These are phyloP conservation scores for Nicotiana otophora DNA, from an alignment of 257 asterid genomes.

Conservation along the genomic window DNA sequence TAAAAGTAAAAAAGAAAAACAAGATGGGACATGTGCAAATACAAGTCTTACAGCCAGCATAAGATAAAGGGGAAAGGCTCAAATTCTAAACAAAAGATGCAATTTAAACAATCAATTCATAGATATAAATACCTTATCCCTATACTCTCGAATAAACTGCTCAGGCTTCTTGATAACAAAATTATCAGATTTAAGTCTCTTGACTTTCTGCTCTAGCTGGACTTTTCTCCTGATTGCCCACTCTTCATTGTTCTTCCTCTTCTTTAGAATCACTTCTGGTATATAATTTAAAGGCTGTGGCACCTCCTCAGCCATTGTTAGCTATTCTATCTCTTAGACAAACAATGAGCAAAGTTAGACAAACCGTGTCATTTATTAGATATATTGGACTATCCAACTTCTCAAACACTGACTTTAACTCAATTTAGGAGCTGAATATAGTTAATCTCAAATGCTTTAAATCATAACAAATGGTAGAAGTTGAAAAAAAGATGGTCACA, in stretches of 20 bases:
- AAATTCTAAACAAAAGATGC: background rate
- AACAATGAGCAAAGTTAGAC: no score
- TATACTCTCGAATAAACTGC: slow-evolving; percentile 68
- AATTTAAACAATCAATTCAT: background rate
- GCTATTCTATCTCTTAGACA: background rate
- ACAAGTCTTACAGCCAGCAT: background rate
- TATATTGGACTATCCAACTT: background rate
- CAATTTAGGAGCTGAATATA: background rate
- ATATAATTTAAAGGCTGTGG: slow-evolving; percentile 48
- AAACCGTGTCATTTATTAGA: background rate
- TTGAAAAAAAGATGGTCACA: background rate
- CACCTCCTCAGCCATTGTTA: slow-evolving; percentile 51
- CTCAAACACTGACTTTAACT: background rate
- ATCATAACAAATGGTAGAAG: background rate
- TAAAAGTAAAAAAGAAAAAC: background rate
- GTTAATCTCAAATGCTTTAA: background rate
- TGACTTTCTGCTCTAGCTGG: slow-evolving; percentile 60
- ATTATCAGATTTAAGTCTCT: slow-evolving; percentile 43
- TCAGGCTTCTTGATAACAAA: slow-evolving; percentile 72
- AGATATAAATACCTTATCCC: slow-evolving; percentile 52
- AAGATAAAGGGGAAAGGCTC: background rate
- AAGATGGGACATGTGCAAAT: background rate
- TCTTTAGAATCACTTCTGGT: slow-evolving; percentile 82
- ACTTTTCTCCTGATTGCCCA: slow-evolving; percentile 80
- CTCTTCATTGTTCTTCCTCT: slow-evolving; percentile 82